phyloP scores from a whole-genome alignment of 768 basidiomycete genomes.

The Fistulinella prunicolor region DNA sequence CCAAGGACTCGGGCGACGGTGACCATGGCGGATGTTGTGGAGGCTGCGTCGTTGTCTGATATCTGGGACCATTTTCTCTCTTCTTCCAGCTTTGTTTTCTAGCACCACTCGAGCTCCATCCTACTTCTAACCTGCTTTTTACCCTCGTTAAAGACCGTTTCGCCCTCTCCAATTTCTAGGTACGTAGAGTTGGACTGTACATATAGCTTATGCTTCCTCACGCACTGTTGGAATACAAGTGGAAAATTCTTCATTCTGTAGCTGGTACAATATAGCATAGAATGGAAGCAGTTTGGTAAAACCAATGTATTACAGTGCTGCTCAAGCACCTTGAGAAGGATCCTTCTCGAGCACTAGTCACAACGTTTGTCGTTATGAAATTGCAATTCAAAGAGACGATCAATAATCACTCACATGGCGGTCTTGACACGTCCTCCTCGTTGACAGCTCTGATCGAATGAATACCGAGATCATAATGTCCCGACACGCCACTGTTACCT shows the following conservation, averaged over 20 bases:
- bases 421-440: slow-evolving; percentile 53
- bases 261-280: background rate
- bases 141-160: slow-evolving; percentile 6
- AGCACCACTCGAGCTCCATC: background rate
- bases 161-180: slow-evolving; percentile 4
- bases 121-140: slow-evolving; percentile 8
- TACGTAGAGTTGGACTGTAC: slow-evolving; percentile 20
- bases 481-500: slow-evolving; percentile 71
- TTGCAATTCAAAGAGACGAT: background rate
- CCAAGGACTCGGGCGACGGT: slow-evolving; percentile 49
- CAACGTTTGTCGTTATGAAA: too few relatives aligned
- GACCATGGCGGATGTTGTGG: slow-evolving; percentile 61
- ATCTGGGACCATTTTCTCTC: background rate
- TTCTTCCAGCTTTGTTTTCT: slow-evolving; percentile 8
- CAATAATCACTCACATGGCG: slow-evolving; percentile 24
- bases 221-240: slow-evolving; percentile 4
- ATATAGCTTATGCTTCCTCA: slow-evolving; percentile 21
- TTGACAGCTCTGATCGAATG: slow-evolving; percentile 82
- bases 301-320: background rate
- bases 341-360: slow-evolving; percentile 25
- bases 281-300: background rate
- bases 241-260: slow-evolving; percentile 2
- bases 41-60: slow-evolving; percentile 60
- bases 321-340: slow-evolving; percentile 23
- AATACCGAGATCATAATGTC: slow-evolving; percentile 78